A percentile compares a stretch with the other conserved stretches of the same genome.
These are phyloP conservation scores for Paxillus ammoniavirescens DNA, from an alignment of 768 basidiomycete species.

Conservation along the genomic window DNA sequence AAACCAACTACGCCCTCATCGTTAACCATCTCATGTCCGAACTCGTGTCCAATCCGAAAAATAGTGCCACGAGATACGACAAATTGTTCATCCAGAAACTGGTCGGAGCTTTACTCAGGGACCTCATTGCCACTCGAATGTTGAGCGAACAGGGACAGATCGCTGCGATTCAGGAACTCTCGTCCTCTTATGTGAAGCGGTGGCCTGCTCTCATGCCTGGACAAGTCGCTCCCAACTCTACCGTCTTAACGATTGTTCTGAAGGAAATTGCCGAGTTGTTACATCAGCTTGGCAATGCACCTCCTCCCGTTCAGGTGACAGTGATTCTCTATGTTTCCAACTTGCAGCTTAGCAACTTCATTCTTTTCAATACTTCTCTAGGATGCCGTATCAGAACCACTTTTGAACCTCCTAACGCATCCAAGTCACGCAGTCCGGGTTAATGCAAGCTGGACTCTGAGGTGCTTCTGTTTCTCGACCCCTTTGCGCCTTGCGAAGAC, in stretches of 20 bases:
- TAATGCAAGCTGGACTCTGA: conserved; percentile 82
- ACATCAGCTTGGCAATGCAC: conserved; percentile 89
- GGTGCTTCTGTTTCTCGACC: conserved; percentile 88
- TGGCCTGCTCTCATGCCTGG: conserved; percentile 96
- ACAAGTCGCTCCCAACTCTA: conserved; percentile 62
- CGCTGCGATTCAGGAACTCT: conserved; percentile 82
- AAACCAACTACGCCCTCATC: conserved; percentile 78
- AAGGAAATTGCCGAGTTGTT: conserved; percentile 84
- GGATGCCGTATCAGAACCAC: conserved; percentile 83
- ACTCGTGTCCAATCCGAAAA: conserved; percentile 62
- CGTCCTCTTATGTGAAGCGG: conserved; percentile 76
- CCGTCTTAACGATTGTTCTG: conserved; percentile 70
- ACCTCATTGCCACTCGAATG: conserved; percentile 86
- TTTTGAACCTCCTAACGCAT: conserved; percentile 83
- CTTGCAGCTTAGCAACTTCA: background rate
- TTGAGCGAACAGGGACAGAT: conserved; percentile 95
- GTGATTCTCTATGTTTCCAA: background rate
- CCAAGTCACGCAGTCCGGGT: conserved; percentile 87
- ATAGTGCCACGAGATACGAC: conserved; percentile 65
- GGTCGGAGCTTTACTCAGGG: conserved; percentile 75
- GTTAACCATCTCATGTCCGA: conserved; percentile 77
- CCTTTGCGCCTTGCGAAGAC: conserved; percentile 81
- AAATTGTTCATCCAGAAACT: conserved; percentile 66
- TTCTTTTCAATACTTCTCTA: conserved; percentile 25
- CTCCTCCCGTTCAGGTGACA: conserved; percentile 78